A percentile compares a stretch with the other conserved stretches of the same genome.
Evolutionary conservation across 2,329 filamentous ascomycete species (phyloP).

Genomic region (Cercospora sp.): DNA sequence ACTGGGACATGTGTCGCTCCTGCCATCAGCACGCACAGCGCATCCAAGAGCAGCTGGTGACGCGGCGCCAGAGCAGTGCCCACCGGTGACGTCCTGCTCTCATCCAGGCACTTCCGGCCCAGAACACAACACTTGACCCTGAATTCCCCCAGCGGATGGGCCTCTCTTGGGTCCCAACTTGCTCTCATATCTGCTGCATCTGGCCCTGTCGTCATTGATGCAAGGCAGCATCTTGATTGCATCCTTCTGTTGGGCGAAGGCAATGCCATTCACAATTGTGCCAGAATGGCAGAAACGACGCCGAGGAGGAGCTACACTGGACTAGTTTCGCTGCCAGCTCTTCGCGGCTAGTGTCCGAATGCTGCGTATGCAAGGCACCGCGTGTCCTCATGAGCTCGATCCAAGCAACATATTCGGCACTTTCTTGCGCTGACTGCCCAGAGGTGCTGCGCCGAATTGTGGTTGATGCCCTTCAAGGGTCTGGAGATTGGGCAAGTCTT

Average conservation of each 20-base stretch:
- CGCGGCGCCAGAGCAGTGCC: neutral
- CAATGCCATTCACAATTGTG: no score
- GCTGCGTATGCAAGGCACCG: neutral
- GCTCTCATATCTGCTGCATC: neutral
- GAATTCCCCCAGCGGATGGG: neutral
- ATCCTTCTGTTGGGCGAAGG: no score
- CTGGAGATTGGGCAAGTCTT: neutral
- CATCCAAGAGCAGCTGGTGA: constrained; percentile 7
- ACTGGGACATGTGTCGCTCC: neutral
- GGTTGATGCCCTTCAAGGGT: neutral
- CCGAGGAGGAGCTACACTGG: neutral
- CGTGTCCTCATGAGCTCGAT: neutral
- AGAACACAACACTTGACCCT: neutral
- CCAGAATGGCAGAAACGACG: neutral
- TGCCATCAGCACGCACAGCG: neutral
- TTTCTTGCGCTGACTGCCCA: neutral
- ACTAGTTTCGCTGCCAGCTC: neutral
- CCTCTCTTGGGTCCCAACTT: neutral
- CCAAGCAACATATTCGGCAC: neutral
- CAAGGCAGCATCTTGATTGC: neutral
- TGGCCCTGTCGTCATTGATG: neutral
- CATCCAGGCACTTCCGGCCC: neutral
- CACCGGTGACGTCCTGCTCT: constrained; percentile 2
- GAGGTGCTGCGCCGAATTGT: neutral
- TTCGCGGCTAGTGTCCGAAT: neutral